Evolutionary conservation across 2,329 filamentous ascomycete species (phyloP).

Genomic region (Fusarium paranaense): DNA sequence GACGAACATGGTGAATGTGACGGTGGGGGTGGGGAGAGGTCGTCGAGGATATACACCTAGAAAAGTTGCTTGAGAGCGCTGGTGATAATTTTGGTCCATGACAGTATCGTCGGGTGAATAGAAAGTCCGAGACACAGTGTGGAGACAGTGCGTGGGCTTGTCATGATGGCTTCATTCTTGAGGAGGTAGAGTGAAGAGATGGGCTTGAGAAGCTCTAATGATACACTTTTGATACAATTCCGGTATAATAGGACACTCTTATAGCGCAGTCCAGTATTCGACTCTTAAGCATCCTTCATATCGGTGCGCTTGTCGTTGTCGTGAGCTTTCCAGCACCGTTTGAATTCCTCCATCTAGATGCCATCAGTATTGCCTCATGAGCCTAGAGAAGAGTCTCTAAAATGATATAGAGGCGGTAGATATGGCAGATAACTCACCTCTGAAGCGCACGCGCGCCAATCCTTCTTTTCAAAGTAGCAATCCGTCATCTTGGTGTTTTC

Average conservation of each 20-base stretch:
- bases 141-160: constrained; percentile 10
- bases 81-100: constrained; percentile 20
- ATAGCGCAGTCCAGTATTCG: neutral
- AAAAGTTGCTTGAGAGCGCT: constrained; percentile 5
- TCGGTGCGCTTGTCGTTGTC: constrained; percentile 87
- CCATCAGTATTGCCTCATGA: constrained; percentile 20
- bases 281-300: constrained; percentile 71
- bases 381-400: neutral
- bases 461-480: constrained; percentile 95
- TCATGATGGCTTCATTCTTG: constrained; percentile 28
- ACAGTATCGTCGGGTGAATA: constrained; percentile 20
- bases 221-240: constrained; percentile 12
- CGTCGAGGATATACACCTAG: neutral
- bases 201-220: neutral
- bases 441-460: constrained; percentile 89
- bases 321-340: constrained; percentile 90
- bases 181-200: neutral
- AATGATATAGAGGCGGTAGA: neutral
- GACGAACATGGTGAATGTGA: constrained; percentile 42
- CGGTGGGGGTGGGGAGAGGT: neutral
- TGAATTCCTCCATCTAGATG: constrained; percentile 86
- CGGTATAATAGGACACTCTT: neutral
- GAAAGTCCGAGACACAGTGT: constrained; percentile 27
- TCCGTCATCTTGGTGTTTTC: constrained; percentile 94
- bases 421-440: constrained; percentile 72